phyloP scores from a whole-genome alignment of 164 flowering plant species.

The Vitis rotundifolia region DNA sequence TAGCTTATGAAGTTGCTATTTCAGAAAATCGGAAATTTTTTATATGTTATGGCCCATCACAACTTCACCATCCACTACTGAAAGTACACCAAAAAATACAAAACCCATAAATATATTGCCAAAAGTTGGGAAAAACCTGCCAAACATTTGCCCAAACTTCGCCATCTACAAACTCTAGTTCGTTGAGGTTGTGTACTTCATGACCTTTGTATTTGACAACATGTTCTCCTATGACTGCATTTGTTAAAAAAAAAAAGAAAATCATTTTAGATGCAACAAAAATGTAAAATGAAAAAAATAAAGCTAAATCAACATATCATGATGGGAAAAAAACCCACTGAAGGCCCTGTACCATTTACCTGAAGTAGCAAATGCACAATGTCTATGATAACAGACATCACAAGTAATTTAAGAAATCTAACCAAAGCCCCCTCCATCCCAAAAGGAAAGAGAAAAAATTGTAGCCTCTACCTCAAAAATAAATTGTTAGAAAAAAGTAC shows the following conservation, averaged over 20 bases:
- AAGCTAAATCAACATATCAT: too few species aligned
- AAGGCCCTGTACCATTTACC: too few species aligned
- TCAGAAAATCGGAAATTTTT: not conserved
- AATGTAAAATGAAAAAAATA: not conserved
- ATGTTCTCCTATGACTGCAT: slow-evolving; percentile 52
- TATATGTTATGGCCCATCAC: not conserved
- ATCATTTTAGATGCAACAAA: not conserved
- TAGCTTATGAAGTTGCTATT: not conserved
- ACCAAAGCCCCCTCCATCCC: not conserved
- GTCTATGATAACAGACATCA: not conserved
- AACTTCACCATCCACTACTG: too few species aligned
- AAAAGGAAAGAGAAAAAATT: not conserved
- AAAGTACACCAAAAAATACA: not conserved
- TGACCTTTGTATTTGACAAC: slow-evolving; percentile 59
- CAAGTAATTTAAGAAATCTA: not conserved
- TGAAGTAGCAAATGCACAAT: not conserved
- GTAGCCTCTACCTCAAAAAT: not conserved
- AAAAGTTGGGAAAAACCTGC: slow-evolving; percentile 42
- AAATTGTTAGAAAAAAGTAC: not conserved
- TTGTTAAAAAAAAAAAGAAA: not conserved
- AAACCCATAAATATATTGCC: not conserved
- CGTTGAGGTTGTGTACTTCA: slow-evolving; percentile 82
- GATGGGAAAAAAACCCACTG: too few species aligned
- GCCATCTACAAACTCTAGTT: slow-evolving; percentile 78
- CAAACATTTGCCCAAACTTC: slow-evolving; percentile 99